Conservation (phyloP, 2,329 filamentous ascomycete species). For the Calonectria hongkongensis region DNA sequence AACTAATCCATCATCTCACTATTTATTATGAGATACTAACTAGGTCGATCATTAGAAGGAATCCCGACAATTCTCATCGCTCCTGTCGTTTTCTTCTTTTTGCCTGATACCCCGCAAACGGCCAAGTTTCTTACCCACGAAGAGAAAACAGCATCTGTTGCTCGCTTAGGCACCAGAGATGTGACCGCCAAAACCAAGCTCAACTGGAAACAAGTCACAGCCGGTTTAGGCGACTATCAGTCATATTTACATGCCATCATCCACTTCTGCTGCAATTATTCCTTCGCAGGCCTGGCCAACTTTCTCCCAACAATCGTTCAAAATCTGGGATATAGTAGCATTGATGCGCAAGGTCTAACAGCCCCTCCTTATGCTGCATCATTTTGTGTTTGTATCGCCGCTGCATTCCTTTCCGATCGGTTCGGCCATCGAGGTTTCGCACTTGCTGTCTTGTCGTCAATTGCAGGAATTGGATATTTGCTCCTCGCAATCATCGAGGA, state of each 20-base stretch:
- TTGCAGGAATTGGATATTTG: conserved; percentile 18
- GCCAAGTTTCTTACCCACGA: conserved; percentile 39
- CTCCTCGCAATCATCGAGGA: conserved; percentile 35
- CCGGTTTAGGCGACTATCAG: conserved; percentile 42
- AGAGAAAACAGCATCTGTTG: conserved; percentile 19
- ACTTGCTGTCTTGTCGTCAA: not conserved
- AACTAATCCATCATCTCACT: not conserved
- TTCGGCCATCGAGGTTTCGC: conserved; percentile 42
- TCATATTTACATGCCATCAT: conserved; percentile 45
- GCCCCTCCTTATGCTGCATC: conserved; percentile 38
- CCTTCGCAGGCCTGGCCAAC: conserved; percentile 44
- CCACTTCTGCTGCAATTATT: conserved; percentile 50
- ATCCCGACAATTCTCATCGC: conserved; percentile 39
- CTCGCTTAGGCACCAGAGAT: conserved; percentile 36
- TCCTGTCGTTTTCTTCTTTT: conserved; percentile 39
- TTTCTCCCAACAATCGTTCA: conserved; percentile 45
- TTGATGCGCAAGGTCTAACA: conserved; percentile 40
- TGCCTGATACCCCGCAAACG: conserved; percentile 43
- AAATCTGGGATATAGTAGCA: conserved; percentile 32
- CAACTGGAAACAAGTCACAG: conserved; percentile 41
- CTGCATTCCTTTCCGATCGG: conserved; percentile 42
- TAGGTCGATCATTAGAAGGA: conserved; percentile 33
- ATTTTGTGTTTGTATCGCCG: conserved; percentile 33
- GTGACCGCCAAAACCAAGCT: conserved; percentile 1
- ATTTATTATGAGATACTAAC: not conserved